Conservation (phyloP, 169 alveolate species). For the Plasmodium blacklocki region DNA sequence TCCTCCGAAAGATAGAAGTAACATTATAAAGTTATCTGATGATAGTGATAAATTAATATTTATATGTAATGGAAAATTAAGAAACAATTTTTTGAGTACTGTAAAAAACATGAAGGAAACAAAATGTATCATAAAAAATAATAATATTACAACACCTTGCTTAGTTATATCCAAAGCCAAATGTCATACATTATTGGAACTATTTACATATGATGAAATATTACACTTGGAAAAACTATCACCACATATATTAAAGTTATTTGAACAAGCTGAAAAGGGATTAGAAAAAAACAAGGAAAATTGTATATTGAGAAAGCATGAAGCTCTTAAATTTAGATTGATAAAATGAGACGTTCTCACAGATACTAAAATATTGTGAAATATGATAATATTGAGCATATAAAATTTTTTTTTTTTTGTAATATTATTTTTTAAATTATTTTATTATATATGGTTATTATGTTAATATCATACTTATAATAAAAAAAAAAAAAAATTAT, state of each 20-base stretch:
- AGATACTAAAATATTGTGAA: neutral
- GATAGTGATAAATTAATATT: slow-evolving; percentile 75
- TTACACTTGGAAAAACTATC: slow-evolving; percentile 66
- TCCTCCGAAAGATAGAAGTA: slow-evolving; percentile 77
- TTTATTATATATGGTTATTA: too few species aligned
- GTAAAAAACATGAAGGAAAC: slow-evolving; percentile 74
- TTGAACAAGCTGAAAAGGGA: slow-evolving; percentile 63
- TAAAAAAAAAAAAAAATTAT: too few species aligned
- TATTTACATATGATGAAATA: slow-evolving; percentile 75
- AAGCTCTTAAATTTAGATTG: slow-evolving; percentile 70
- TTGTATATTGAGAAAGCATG: slow-evolving; percentile 47
- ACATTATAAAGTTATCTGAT: slow-evolving; percentile 60
- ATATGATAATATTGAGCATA: too few species aligned
- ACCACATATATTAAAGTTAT: slow-evolving; percentile 37
- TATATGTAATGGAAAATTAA: slow-evolving; percentile 72
- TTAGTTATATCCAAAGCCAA: slow-evolving; percentile 74
- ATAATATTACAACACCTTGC: slow-evolving; percentile 55
- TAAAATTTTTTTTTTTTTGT: too few species aligned
- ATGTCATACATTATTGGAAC: slow-evolving; percentile 72
- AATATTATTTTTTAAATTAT: too few species aligned
- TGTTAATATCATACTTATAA: too few species aligned
- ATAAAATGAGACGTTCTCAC: slow-evolving; percentile 11
- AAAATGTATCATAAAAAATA: slow-evolving; percentile 71
- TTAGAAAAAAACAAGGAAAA: slow-evolving; percentile 35
- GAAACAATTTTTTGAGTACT: slow-evolving; percentile 50